A percentile compares a stretch with the other conserved stretches of the same genome.
Conservation (phyloP, 169 alveolate genomes). For the Eimeria necatrix region DNA sequence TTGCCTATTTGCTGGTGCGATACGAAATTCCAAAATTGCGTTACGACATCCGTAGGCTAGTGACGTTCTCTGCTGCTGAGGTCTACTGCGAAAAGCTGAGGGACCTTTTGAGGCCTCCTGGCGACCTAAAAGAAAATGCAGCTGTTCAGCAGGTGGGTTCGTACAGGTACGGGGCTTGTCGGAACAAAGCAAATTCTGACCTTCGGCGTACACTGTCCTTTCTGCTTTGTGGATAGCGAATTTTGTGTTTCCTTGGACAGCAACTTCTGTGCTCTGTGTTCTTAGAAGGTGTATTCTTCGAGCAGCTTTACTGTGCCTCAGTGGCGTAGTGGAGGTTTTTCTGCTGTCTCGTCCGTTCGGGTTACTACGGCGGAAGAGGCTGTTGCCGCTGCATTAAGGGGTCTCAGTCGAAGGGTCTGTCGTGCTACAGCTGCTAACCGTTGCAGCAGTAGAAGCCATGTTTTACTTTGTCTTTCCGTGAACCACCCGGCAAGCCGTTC, state of each 20-base stretch:
- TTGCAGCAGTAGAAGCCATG: slow-evolving; percentile 62
- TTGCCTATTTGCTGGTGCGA: slow-evolving; percentile 8
- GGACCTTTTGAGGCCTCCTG: slow-evolving; percentile 29
- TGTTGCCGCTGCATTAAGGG: slow-evolving; percentile 38
- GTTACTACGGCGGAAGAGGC: background rate
- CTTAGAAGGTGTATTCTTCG: too few relatives aligned
- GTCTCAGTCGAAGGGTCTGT: slow-evolving; percentile 35
- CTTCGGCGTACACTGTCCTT: too few relatives aligned
- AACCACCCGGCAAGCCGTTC: background rate
- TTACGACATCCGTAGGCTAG: background rate
- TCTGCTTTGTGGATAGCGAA: too few relatives aligned
- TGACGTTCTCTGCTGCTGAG: slow-evolving; percentile 28
- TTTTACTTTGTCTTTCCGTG: slow-evolving; percentile 1
- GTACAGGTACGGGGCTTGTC: too few relatives aligned
- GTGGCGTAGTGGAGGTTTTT: too few relatives aligned
- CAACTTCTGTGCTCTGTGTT: too few relatives aligned
- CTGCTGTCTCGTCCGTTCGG: too few relatives aligned
- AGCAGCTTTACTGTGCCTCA: too few relatives aligned
- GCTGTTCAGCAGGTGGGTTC: background rate
- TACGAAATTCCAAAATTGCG: background rate
- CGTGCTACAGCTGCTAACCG: slow-evolving; percentile 20
- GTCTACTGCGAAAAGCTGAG: slow-evolving; percentile 31
- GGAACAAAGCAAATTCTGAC: too few relatives aligned
- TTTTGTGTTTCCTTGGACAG: too few relatives aligned
- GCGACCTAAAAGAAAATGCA: background rate